phyloP scores from a whole-genome alignment of 306 rosid species.

The Rosa chinensis region DNA sequence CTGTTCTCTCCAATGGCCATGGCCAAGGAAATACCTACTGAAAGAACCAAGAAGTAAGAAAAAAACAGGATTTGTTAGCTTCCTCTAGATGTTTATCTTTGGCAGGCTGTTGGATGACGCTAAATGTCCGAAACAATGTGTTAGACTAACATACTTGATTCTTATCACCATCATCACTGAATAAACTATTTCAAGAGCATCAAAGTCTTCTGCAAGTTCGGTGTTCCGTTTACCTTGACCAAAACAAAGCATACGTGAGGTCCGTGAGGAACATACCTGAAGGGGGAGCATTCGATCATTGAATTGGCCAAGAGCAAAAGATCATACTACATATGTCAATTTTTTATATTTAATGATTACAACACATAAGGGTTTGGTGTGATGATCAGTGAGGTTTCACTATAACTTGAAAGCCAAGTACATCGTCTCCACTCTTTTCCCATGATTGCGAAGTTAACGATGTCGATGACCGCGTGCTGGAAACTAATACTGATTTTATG shows the following conservation, averaged over 20 bases:
- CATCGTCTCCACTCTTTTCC: no score
- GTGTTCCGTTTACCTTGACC: background rate
- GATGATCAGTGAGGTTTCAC: background rate
- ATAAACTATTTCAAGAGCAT: background rate
- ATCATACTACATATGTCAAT: background rate
- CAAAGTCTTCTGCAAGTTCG: background rate
- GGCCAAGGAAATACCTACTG: background rate
- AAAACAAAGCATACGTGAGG: background rate
- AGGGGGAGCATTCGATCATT: background rate
- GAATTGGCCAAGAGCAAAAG: background rate
- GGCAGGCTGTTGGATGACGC: background rate
- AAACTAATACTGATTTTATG: no score
- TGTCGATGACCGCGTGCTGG: no score
- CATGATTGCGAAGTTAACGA: no score
- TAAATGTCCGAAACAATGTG: background rate
- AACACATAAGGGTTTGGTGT: background rate
- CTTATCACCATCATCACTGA: background rate
- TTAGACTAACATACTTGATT: background rate
- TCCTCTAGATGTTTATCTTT: background rate
- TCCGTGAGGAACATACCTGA: background rate
- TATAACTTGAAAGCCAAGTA: no score
- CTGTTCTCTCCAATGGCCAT: background rate
- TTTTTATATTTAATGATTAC: background rate
- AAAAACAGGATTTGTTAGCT: background rate
- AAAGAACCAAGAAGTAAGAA: background rate